phyloP scores from a whole-genome alignment of 352 stramenopile genomes.

The Thalassiosira exigua region DNA sequence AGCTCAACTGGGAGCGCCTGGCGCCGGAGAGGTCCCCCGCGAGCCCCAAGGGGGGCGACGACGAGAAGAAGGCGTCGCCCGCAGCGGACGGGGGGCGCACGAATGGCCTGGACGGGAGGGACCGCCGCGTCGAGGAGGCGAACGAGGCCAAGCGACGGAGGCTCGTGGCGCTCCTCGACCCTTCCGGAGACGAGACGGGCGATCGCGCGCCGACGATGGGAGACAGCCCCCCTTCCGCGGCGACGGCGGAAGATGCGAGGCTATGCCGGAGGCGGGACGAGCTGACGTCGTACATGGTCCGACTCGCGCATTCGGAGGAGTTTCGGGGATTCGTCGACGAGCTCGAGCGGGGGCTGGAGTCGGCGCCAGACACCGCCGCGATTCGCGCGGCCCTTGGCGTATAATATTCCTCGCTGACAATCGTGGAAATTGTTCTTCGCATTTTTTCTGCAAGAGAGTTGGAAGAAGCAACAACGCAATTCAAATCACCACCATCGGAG shows the following conservation, averaged over 20 bases:
- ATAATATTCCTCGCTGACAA: too few relatives aligned
- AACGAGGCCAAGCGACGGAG: conserved; percentile 24
- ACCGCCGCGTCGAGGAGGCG: conserved; percentile 22
- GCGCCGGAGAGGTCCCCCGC: neutral
- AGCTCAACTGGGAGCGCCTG: conserved; percentile 49
- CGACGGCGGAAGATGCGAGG: conserved; percentile 1
- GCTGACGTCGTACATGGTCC: conserved; percentile 48
- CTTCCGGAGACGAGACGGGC: too few relatives aligned
- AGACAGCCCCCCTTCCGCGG: neutral
- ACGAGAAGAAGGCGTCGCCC: neutral
- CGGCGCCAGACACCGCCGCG: too few relatives aligned
- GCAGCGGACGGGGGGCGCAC: neutral
- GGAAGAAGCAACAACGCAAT: too few relatives aligned
- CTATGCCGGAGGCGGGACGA: conserved; percentile 28
- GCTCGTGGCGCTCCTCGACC: too few relatives aligned
- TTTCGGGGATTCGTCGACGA: conserved; percentile 57
- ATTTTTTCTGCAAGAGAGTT: too few relatives aligned
- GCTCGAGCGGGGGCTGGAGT: conserved; percentile 40
- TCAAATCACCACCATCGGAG: too few relatives aligned
- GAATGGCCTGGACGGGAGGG: conserved; percentile 32
- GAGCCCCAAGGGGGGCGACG: conserved; percentile 2
- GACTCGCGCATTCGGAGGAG: conserved; percentile 45
- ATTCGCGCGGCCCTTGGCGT: too few relatives aligned
- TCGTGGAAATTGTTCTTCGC: too few relatives aligned
- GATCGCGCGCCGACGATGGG: neutral